These are phyloP conservation scores for Odontarrhena argentea DNA, from an alignment of 345 rosid species.

Conservation along the genomic window DNA sequence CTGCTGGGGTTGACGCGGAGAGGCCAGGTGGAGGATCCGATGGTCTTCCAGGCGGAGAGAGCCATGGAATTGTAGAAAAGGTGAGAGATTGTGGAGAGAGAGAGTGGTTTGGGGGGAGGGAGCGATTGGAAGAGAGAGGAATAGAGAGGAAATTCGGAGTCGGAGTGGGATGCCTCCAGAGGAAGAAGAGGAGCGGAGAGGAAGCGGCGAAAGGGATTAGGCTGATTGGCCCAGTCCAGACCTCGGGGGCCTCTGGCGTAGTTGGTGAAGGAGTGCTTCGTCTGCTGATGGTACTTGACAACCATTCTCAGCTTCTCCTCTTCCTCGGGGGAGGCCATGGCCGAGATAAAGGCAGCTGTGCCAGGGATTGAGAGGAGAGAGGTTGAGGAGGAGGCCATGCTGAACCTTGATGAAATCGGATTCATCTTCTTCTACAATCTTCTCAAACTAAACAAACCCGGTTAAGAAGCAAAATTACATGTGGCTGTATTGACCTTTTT, in stretches of 20 bases:
- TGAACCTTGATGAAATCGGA: conserved; percentile 30
- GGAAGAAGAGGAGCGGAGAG: conserved; percentile 62
- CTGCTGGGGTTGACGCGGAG: conserved; percentile 96
- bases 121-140: conserved; percentile 60
- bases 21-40: conserved; percentile 82
- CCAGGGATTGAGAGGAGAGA: conserved; percentile 27
- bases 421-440: conserved; percentile 5
- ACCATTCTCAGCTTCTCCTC: conserved; percentile 50
- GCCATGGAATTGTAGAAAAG: conserved; percentile 74
- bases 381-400: conserved; percentile 2
- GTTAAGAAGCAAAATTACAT: too few species aligned
- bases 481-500: neutral
- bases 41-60: conserved; percentile 91
- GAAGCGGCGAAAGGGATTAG: conserved; percentile 87
- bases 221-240: conserved; percentile 94
- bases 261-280: conserved; percentile 66
- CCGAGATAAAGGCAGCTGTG: conserved; percentile 28
- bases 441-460: neutral
- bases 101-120: conserved; percentile 61
- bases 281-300: conserved; percentile 68
- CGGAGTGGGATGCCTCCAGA: conserved; percentile 46
- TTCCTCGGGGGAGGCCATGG: conserved; percentile 44
- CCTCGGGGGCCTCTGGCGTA: conserved; percentile 87
- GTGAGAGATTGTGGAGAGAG: conserved; percentile 63
- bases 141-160: conserved; percentile 46